Evolutionary conservation across 805 yeast genomes (phyloP).

Genomic region (Yarrowia yakushimensis): DNA sequence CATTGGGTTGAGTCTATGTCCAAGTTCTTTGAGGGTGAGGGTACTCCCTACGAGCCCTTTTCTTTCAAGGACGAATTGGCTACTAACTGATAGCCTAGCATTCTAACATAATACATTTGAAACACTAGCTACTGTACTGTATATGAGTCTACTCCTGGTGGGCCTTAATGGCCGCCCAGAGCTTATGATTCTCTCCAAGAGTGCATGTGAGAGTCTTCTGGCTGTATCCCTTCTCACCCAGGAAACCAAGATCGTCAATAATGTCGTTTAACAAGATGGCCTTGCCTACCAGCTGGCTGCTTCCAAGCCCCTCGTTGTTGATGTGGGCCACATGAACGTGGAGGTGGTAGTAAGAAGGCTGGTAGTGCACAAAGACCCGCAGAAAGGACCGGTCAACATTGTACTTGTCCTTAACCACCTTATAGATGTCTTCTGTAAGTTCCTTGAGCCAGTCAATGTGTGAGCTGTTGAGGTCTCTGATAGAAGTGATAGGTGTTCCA

Average conservation of each 20-base stretch:
- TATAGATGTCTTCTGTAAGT: conserved; percentile 46
- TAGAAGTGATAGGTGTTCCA: conserved; percentile 48
- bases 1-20: conserved; percentile 99
- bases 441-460: conserved; percentile 59
- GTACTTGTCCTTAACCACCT: conserved; percentile 49
- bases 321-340: conserved; percentile 86
- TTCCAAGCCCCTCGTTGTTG: conserved; percentile 59
- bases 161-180: conserved; percentile 48
- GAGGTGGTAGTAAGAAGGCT: conserved; percentile 93
- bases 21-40: conserved; percentile 96
- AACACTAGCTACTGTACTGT: not conserved
- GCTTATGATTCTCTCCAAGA: conserved; percentile 71
- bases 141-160: not conserved
- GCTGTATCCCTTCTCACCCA: conserved; percentile 56
- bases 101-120: conserved; percentile 16
- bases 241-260: conserved; percentile 60
- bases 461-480: conserved; percentile 64
- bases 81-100: conserved; percentile 7
- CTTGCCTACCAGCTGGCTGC: conserved; percentile 53
- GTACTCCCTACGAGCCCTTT: conserved; percentile 86
- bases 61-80: conserved; percentile 45
- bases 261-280: conserved; percentile 79
- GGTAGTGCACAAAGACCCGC: conserved; percentile 80
- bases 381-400: conserved; percentile 53
- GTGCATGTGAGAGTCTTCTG: conserved; percentile 59